Evolutionary conservation across 768 basidiomycete genomes (phyloP).

Genomic region (Auricularia auricula-judae): DNA sequence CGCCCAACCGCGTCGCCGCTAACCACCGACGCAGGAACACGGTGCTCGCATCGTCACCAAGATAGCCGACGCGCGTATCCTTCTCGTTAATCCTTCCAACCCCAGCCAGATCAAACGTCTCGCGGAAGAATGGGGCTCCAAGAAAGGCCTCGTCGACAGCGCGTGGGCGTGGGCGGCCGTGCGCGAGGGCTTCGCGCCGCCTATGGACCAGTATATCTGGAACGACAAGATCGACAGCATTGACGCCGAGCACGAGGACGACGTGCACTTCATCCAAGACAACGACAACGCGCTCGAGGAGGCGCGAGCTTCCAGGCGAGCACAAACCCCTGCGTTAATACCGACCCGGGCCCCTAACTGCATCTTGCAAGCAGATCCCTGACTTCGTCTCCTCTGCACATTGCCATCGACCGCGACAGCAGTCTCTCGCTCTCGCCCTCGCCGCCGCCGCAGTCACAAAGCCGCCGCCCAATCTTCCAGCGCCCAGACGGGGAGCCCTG

Average conservation of each 20-base stretch:
- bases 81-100: background rate
- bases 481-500: background rate
- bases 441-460: background rate
- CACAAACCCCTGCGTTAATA: too few relatives aligned
- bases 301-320: too few relatives aligned
- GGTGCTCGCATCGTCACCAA: background rate
- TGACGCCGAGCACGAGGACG: background rate
- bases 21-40: background rate
- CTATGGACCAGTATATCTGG: background rate
- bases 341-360: too few relatives aligned
- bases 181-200: background rate
- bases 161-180: background rate
- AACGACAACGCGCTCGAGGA: too few relatives aligned
- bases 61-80: background rate
- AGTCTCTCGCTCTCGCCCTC: background rate
- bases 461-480: background rate
- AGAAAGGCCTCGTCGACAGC: background rate
- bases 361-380: too few relatives aligned
- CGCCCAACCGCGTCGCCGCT: background rate
- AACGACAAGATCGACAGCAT: background rate
- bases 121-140: background rate
- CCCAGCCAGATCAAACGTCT: background rate
- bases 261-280: too few relatives aligned
- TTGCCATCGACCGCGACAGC: too few relatives aligned
- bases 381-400: too few relatives aligned